These are phyloP conservation scores for Yamadazyma conglobata DNA, from an alignment of 1,139 yeast species.

Conservation along the genomic window DNA sequence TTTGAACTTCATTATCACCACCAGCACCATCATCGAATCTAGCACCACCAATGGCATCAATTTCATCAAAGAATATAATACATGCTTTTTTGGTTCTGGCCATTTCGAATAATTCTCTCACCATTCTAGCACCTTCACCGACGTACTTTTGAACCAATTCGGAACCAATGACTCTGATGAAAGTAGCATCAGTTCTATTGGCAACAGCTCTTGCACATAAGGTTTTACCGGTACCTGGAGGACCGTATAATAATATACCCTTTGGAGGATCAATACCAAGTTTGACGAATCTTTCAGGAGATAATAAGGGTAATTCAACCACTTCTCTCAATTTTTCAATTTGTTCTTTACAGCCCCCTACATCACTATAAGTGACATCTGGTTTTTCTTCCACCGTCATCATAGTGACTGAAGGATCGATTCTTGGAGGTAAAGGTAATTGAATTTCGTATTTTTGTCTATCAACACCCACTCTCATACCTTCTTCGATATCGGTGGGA, in stretches of 20 bases:
- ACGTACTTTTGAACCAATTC: conserved; percentile 97
- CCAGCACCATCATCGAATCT: conserved; percentile 99
- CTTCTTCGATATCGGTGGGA: conserved; percentile 98
- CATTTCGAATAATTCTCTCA: conserved; percentile 96
- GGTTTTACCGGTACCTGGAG: conserved; percentile 98
- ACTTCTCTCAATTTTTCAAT: conserved; percentile 96
- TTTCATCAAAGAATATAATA: conserved; percentile 93
- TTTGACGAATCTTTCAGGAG: conserved; percentile 94
- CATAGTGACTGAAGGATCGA: conserved; percentile 98
- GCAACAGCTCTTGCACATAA: conserved; percentile 98
- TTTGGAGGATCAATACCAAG: conserved; percentile 98
- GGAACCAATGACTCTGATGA: conserved; percentile 95
- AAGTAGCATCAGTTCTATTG: conserved; percentile 97
- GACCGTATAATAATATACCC: conserved; percentile 93
- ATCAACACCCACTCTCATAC: conserved; percentile 99
- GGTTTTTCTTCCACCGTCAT: conserved; percentile 99
- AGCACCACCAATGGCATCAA: conserved; percentile 98
- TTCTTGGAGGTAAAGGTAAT: conserved; percentile 94
- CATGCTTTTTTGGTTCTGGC: conserved; percentile 98
- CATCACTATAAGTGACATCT: conserved; percentile 84
- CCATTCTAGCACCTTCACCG: conserved; percentile 99
- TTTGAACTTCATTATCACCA: conserved; percentile 97
- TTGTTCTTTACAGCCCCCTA: conserved; percentile 98
- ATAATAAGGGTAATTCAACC: conserved; percentile 88
- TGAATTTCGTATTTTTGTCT: conserved; percentile 95